A percentile compares a stretch with the other conserved stretches of the same genome.
Evolutionary conservation across 805 yeast species (phyloP).

Genomic region (Cyberlindnera maritima): DNA sequence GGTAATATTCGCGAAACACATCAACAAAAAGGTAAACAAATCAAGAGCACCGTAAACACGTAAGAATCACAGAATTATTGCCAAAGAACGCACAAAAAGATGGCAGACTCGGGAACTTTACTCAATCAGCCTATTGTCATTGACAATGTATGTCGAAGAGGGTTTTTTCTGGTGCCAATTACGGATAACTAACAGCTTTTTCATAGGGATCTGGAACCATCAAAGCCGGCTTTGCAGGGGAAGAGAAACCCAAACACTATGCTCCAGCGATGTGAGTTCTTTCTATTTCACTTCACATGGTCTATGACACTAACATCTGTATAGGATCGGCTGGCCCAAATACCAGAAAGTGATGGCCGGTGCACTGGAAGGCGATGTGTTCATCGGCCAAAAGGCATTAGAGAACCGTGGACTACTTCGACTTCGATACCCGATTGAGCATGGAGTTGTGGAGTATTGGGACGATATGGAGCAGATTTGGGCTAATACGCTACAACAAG

Average conservation of each 20-base stretch:
- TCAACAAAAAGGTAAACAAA: conserved; percentile 12
- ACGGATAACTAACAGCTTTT: too few relatives aligned
- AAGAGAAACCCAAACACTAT: conserved; percentile 68
- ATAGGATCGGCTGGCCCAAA: conserved; percentile 72
- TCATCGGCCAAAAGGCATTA: conserved; percentile 76
- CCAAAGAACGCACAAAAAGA: too few relatives aligned
- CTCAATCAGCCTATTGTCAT: conserved; percentile 72
- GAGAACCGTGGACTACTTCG: conserved; percentile 72
- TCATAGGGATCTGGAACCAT: conserved; percentile 72
- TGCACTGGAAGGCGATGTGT: conserved; percentile 59
- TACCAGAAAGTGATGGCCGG: conserved; percentile 82
- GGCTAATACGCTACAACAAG: conserved; percentile 62
- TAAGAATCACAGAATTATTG: too few relatives aligned
- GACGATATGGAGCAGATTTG: conserved; percentile 81
- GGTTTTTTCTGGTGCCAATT: too few relatives aligned
- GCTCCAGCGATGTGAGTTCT: conserved; percentile 52
- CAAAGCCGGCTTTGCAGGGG: conserved; percentile 93
- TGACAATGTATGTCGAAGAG: too few relatives aligned
- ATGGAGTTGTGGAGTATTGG: conserved; percentile 83
- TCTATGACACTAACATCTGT: too few relatives aligned
- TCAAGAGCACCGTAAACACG: not conserved
- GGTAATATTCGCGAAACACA: too few relatives aligned
- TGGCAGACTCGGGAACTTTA: conserved; percentile 26
- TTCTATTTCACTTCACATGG: too few relatives aligned
- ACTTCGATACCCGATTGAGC: conserved; percentile 69